Conservation (phyloP, 306 rosid species). For the Gynostemma pentaphyllum region DNA sequence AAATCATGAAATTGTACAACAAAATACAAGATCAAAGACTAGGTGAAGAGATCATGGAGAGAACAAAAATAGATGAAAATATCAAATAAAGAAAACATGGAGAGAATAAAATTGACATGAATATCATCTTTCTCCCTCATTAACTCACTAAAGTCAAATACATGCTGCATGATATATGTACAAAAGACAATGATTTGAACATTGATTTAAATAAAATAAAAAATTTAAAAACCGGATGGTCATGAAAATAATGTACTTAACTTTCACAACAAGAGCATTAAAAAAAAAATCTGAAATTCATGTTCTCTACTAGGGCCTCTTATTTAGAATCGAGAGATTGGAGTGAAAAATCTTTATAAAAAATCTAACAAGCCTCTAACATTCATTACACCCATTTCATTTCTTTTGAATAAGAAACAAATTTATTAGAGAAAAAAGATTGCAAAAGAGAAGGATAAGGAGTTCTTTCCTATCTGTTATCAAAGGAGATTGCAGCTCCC, state of each 20-base stretch:
- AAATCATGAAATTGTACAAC: not conserved
- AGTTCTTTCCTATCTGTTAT: not conserved
- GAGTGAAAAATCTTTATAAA: not conserved
- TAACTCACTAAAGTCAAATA: not conserved
- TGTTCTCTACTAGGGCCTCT: not conserved
- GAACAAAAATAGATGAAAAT: not conserved
- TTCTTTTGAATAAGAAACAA: not conserved
- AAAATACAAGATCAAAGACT: not conserved
- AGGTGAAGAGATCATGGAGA: not conserved
- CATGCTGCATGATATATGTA: not conserved
- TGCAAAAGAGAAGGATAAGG: not conserved
- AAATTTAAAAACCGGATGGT: not conserved
- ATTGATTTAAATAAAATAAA: no score
- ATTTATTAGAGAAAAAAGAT: not conserved
- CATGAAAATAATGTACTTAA: not conserved
- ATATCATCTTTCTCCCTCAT: not conserved
- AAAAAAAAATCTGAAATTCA: not conserved
- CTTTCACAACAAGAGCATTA: not conserved
- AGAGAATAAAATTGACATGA: not conserved
- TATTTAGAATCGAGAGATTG: not conserved
- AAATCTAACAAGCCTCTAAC: not conserved
- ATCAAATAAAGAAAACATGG: not conserved
- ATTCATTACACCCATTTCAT: not conserved
- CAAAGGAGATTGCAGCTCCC: conserved; percentile 4
- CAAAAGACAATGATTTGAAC: not conserved